Conservation (phyloP, 2,329 filamentous ascomycete species). For the Monosporascus sp. region DNA sequence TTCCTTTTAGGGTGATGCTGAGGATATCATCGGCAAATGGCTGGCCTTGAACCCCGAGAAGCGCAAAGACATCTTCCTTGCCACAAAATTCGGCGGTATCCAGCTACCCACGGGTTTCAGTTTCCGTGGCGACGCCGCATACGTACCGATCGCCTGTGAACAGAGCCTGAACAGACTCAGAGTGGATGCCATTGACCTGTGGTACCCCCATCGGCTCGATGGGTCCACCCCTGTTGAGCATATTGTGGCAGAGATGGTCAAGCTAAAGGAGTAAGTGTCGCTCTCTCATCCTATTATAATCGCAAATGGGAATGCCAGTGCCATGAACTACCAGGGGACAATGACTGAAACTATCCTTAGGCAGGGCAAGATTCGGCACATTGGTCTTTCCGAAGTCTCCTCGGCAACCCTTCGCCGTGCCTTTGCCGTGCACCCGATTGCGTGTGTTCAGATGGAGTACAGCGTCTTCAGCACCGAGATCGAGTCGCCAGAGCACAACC, state of each 20-base stretch:
- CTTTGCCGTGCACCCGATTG: constrained; percentile 38
- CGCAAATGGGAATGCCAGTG: no score
- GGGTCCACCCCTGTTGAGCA: constrained; percentile 39
- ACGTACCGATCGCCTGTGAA: constrained; percentile 25
- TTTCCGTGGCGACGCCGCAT: constrained; percentile 19
- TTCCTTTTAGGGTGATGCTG: constrained; percentile 19
- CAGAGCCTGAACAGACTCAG: constrained; percentile 40
- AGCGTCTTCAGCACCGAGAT: constrained; percentile 42
- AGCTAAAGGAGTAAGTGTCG: constrained; percentile 33
- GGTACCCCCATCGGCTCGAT: constrained; percentile 48
- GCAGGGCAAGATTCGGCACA: constrained; percentile 42
- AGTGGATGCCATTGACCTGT: constrained; percentile 44
- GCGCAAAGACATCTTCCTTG: constrained; percentile 40
- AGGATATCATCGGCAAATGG: constrained; percentile 35
- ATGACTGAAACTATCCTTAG: neutral
- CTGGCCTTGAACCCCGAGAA: constrained; percentile 31
- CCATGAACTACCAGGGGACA: no score
- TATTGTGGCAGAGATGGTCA: constrained; percentile 41
- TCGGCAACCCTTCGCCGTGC: constrained; percentile 41
- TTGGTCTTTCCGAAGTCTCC: constrained; percentile 42
- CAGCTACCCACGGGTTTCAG: neutral
- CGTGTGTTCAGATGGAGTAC: constrained; percentile 47
- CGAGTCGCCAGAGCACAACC: constrained; percentile 26
- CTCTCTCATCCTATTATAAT: no score
- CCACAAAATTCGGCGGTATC: constrained; percentile 44